These are phyloP conservation scores for Falciphora oryzae DNA, from an alignment of 2,329 filamentous ascomycete species.

Conservation along the genomic window DNA sequence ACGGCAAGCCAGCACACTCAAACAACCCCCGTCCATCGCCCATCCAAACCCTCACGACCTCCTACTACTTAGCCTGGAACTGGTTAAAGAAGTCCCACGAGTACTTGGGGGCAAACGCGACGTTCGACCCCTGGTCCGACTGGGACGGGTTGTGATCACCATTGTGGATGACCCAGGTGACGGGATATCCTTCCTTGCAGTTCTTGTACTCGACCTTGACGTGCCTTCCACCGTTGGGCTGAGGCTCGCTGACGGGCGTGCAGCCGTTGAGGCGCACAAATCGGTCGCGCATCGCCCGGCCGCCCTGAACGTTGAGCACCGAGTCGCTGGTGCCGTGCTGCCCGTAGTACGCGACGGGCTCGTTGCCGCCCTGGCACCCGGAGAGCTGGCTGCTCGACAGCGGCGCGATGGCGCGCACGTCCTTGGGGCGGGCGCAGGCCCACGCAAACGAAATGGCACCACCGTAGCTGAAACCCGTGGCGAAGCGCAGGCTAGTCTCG, in stretches of 20 bases:
- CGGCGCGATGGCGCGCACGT: conserved; percentile 30
- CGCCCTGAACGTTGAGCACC: conserved; percentile 15
- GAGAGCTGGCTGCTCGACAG: conserved; percentile 7
- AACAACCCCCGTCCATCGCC: too few relatives aligned
- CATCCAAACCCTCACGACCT: background rate
- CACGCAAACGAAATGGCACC: conserved; percentile 36
- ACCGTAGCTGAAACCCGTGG: conserved; percentile 39
- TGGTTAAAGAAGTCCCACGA: conserved; percentile 18
- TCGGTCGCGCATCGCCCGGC: conserved; percentile 15
- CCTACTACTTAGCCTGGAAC: conserved; percentile 5
- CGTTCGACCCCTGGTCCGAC: conserved; percentile 13
- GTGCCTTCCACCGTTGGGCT: conserved; percentile 10
- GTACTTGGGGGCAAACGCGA: conserved; percentile 17
- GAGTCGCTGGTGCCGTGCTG: conserved; percentile 17
- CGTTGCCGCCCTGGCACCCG: conserved; percentile 11
- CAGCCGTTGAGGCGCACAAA: conserved; percentile 18
- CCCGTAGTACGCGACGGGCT: conserved; percentile 15
- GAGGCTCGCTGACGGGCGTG: conserved; percentile 10
- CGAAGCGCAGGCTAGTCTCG: conserved; percentile 34
- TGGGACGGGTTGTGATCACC: conserved; percentile 19
- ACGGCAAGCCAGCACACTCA: too few relatives aligned
- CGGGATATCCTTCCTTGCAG: conserved; percentile 17
- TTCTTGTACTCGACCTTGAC: conserved; percentile 16
- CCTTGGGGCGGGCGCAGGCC: conserved; percentile 32
- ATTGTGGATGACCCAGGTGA: conserved; percentile 18